phyloP scores from a whole-genome alignment of 495 filamentous ascomycete genomes.

The Penicillium waksmanii region DNA sequence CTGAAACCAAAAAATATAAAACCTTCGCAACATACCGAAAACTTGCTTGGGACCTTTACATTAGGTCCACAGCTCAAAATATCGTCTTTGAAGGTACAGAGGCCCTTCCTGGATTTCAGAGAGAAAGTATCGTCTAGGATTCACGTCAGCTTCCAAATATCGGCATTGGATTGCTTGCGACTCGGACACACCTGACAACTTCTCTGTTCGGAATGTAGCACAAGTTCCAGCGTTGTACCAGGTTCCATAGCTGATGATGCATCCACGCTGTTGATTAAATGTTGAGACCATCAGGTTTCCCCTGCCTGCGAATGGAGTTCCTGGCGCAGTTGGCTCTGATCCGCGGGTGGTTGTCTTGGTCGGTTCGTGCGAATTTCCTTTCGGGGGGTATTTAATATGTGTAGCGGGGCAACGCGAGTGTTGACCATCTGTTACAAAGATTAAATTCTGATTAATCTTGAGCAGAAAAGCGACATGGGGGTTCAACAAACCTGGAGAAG shows the following conservation, averaged over 20 bases:
- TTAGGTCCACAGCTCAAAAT: slow-evolving; percentile 54
- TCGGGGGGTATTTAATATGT: slow-evolving; percentile 72
- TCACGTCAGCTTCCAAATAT: not conserved
- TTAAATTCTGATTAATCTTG: not conserved
- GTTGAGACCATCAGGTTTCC: slow-evolving; percentile 64
- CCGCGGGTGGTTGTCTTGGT: slow-evolving; percentile 40
- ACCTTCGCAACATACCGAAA: slow-evolving; percentile 41
- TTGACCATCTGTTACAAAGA: slow-evolving; percentile 51
- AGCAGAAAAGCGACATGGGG: not conserved
- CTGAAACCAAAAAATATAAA: slow-evolving; percentile 10
- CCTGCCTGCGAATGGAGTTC: slow-evolving; percentile 54
- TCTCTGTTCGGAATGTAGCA: slow-evolving; percentile 64
- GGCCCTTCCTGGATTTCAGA: slow-evolving; percentile 61
- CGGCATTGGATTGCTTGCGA: not conserved
- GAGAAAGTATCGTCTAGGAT: slow-evolving; percentile 58
- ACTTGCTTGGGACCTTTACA: slow-evolving; percentile 46
- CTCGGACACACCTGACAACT: slow-evolving; percentile 43
- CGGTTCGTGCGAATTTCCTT: slow-evolving; percentile 43
- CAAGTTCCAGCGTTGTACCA: slow-evolving; percentile 74
- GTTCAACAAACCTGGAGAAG: slow-evolving; percentile 53
- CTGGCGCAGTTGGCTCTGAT: slow-evolving; percentile 45
- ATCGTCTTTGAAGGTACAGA: slow-evolving; percentile 53
- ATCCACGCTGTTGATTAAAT: slow-evolving; percentile 58
- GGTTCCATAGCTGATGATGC: slow-evolving; percentile 68
- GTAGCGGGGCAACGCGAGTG: slow-evolving; percentile 63